Evolutionary conservation across 2,329 filamentous ascomycete species (phyloP).

Genomic region (Lachnellula willkommii): DNA sequence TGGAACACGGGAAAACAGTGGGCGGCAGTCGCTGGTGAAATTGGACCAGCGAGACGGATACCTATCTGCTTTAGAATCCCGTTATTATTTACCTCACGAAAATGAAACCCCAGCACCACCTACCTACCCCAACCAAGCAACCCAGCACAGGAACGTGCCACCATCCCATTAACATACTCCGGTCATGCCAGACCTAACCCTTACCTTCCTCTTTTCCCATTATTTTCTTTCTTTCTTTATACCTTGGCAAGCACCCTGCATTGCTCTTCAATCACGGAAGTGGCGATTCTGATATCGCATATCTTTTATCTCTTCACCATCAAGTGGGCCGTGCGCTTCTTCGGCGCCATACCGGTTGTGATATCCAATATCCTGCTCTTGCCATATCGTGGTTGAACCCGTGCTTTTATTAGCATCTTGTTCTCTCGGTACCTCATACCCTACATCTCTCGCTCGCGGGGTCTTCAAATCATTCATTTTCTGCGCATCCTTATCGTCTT

Average conservation of each 20-base stretch:
- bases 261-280: slow-evolving; percentile 1
- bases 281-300: slow-evolving; percentile 10
- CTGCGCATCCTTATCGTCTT: slow-evolving; percentile 24
- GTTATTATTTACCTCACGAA: too few relatives aligned
- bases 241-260: not conserved
- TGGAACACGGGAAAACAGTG: too few relatives aligned
- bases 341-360: slow-evolving; percentile 24
- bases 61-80: too few relatives aligned
- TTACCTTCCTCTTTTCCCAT: slow-evolving; percentile 24
- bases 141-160: too few relatives aligned
- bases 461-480: slow-evolving; percentile 18
- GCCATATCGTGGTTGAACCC: not conserved
- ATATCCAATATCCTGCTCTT: slow-evolving; percentile 24
- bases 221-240: too few relatives aligned
- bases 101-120: too few relatives aligned
- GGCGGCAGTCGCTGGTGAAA: too few relatives aligned
- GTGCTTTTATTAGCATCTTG: not conserved
- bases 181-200: too few relatives aligned
- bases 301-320: slow-evolving; percentile 2
- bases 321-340: slow-evolving; percentile 15
- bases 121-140: too few relatives aligned
- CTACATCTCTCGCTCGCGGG: slow-evolving; percentile 7
- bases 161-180: too few relatives aligned
- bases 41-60: too few relatives aligned
- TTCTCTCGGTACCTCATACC: slow-evolving; percentile 17